Conservation (phyloP, 139 green algal genomes). For the Mesostigma viride region DNA sequence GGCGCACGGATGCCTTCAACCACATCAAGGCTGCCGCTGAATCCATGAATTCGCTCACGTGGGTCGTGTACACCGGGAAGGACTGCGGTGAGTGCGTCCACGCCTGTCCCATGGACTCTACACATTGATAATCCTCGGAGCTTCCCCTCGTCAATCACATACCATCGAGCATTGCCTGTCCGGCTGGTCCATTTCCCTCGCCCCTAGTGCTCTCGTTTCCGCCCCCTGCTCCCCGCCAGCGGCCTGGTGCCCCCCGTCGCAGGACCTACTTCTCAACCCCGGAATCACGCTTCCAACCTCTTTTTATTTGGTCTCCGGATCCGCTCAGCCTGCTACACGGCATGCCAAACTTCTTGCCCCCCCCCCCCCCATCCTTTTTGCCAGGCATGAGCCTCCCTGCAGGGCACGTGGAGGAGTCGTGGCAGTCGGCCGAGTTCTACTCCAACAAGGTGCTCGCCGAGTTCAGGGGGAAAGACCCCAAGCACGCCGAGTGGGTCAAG, state of each 20-base stretch:
- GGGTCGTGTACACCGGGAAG: slow-evolving; percentile 69
- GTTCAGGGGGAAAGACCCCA: slow-evolving; percentile 39
- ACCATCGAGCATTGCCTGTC: too few species aligned
- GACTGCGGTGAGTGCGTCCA: slow-evolving; percentile 44
- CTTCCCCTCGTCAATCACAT: too few species aligned
- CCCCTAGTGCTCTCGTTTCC: too few species aligned
- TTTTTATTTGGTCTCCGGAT: too few species aligned
- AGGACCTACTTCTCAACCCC: too few species aligned
- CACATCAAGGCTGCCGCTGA: slow-evolving; percentile 64
- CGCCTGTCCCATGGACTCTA: too few species aligned
- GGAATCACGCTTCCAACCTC: too few species aligned
- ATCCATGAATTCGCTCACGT: slow-evolving; percentile 53
- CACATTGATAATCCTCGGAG: too few species aligned
- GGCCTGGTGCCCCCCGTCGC: too few species aligned
- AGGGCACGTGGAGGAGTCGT: slow-evolving; percentile 64
- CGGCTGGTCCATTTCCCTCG: too few species aligned
- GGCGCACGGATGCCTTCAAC: slow-evolving; percentile 43
- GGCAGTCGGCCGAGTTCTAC: slow-evolving; percentile 75
- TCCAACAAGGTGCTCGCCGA: slow-evolving; percentile 79
- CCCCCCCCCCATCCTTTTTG: neutral
- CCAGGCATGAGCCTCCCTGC: slow-evolving; percentile 52
- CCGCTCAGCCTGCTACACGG: too few species aligned
- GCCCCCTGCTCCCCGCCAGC: too few species aligned
- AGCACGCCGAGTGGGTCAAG: slow-evolving; percentile 58
- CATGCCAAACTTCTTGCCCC: neutral